Percentiles rank a stretch among this genome's conserved stretches.
Evolutionary conservation across 768 basidiomycete genomes (phyloP).

Genomic region (Suillus clintonianus): DNA sequence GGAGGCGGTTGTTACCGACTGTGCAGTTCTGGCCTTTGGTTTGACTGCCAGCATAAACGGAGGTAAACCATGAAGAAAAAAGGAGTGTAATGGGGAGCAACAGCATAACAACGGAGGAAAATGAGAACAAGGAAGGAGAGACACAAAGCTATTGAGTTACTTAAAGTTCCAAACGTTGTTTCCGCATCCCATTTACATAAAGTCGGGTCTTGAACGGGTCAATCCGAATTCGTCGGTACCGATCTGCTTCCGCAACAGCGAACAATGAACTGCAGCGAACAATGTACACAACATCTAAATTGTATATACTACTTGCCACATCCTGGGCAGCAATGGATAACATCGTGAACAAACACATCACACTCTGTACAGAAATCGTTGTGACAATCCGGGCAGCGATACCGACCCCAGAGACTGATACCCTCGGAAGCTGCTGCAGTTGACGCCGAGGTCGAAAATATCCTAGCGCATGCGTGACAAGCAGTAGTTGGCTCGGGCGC

Average conservation of each 20-base stretch:
- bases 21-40: constrained; percentile 51
- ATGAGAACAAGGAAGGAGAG: constrained; percentile 1
- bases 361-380: constrained; percentile 94
- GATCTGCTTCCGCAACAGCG: neutral
- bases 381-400: constrained; percentile 83
- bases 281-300: neutral
- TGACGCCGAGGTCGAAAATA: constrained; percentile 55
- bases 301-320: constrained; percentile 57
- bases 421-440: constrained; percentile 53
- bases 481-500: constrained; percentile 32
- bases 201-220: neutral
- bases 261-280: neutral
- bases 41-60: constrained; percentile 49
- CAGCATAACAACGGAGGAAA: constrained; percentile 19
- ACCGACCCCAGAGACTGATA: constrained; percentile 83
- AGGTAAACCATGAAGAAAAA: constrained; percentile 45
- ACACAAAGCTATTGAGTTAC: neutral
- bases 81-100: constrained; percentile 50
- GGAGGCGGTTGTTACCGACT: constrained; percentile 62
- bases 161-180: neutral
- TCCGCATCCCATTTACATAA: neutral
- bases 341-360: constrained; percentile 95
- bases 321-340: constrained; percentile 92
- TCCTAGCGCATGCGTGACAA: constrained; percentile 81
- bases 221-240: neutral